Percentiles rank a stretch among this genome's conserved stretches.
Conservation (phyloP, 495 filamentous ascomycete genomes). For the Tirmania nivea region DNA sequence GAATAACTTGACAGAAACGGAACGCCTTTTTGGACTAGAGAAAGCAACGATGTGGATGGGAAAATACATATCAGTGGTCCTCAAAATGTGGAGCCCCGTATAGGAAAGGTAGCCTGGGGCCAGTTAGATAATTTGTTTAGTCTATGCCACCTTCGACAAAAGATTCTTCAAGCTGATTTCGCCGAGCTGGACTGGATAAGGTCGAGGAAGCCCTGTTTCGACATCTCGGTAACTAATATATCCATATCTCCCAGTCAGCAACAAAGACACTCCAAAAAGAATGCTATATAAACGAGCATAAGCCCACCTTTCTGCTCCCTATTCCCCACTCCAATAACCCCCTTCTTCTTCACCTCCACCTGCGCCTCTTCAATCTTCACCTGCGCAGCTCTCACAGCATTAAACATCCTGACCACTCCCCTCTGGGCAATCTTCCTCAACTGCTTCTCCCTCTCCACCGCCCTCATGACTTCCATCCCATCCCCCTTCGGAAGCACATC, state of each 20-base stretch:
- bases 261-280: neutral
- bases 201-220: constrained; percentile 85
- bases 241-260: neutral
- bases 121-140: too few species aligned
- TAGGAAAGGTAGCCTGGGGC: too few species aligned
- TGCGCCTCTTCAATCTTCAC: constrained; percentile 25
- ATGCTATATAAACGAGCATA: neutral
- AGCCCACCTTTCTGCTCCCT: constrained; percentile 16
- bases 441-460: constrained; percentile 53
- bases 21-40: too few species aligned
- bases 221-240: constrained; percentile 53
- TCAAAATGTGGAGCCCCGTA: too few species aligned
- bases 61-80: too few species aligned
- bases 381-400: constrained; percentile 81
- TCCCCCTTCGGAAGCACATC: constrained; percentile 43
- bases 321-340: constrained; percentile 27
- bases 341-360: constrained; percentile 25
- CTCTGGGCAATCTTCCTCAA: constrained; percentile 16
- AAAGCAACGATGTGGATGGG: too few species aligned
- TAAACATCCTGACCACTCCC: constrained; percentile 41
- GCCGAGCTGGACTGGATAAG: constrained; percentile 32
- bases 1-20: too few species aligned
- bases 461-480: constrained; percentile 24
- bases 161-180: neutral
- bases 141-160: too few species aligned